Conservation (phyloP, 2,329 filamentous ascomycete species). For the Diaporthe amygdali region DNA sequence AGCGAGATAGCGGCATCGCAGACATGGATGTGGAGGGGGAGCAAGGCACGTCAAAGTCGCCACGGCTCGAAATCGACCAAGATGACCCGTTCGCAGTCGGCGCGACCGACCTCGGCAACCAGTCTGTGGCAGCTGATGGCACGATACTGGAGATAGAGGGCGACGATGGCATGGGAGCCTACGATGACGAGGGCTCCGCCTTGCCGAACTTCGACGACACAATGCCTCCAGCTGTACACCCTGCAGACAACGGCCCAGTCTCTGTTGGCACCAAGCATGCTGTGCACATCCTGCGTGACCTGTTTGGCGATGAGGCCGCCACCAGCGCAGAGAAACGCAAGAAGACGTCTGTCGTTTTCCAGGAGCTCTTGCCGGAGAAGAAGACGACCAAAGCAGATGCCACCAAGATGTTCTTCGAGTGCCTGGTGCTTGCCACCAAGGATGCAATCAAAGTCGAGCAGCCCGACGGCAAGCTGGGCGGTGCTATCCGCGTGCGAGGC, state of each 20-base stretch:
- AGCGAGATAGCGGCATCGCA: slow-evolving; percentile 86
- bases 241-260: slow-evolving; percentile 83
- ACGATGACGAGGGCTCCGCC: slow-evolving; percentile 52
- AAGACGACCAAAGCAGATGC: slow-evolving; percentile 86
- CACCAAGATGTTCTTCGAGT: slow-evolving; percentile 99
- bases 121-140: slow-evolving; percentile 61
- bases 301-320: slow-evolving; percentile 78
- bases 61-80: slow-evolving; percentile 72
- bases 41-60: slow-evolving; percentile 67
- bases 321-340: slow-evolving; percentile 74
- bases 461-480: slow-evolving; percentile 72
- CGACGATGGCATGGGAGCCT: slow-evolving; percentile 52
- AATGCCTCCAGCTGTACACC: slow-evolving; percentile 75
- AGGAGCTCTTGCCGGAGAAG: slow-evolving; percentile 84
- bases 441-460: slow-evolving; percentile 98
- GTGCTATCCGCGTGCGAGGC: slow-evolving; percentile 80
- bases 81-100: slow-evolving; percentile 57
- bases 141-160: slow-evolving; percentile 70
- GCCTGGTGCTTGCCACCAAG: slow-evolving; percentile 93
- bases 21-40: slow-evolving; percentile 73
- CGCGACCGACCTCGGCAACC: slow-evolving; percentile 58
- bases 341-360: slow-evolving; percentile 82
- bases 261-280: slow-evolving; percentile 94
- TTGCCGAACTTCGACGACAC: slow-evolving; percentile 79
- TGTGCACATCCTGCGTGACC: slow-evolving; percentile 89